Base-by-base conservation (phyloP, 2,329 filamentous ascomycete genomes). In the Monosporascus sp. region DNA sequence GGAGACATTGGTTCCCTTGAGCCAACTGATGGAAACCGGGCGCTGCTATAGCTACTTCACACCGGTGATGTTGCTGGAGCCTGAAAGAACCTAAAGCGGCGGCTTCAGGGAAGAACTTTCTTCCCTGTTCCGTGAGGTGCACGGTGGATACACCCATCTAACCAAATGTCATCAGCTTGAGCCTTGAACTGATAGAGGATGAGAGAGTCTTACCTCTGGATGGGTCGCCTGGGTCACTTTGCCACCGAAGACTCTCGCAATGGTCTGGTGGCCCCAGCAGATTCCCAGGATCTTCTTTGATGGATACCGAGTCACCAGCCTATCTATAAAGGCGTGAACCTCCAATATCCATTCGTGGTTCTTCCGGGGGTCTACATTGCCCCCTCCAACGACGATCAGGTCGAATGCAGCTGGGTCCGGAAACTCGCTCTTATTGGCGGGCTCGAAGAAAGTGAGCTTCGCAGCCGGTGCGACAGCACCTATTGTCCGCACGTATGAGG, bases 221-320 rank as follows among this genome's bases (percentile, higher is more conserved):
- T 52, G 45, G 5, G 67, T 62, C 60, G 73, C 70, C 49, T 70
- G 68, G n/a, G 62, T 65, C 5, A 76, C 58, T 48, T 60, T 62
- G 1, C 70, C 74, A 5, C 71, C 71, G 53, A 74, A 72, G 20
- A 74, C 58, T 18, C 69, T 59, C 5, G 63, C 62, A 41, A 75
- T 70, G 8, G 71, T 74, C 60, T 77, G 73, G 59, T 77, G 74
- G 14, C 74, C 74, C 74, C 73, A 77, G 59, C 77, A 80, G 49
- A 75, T 76, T 26, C 77, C 74, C 65, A 75, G 28, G 43, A 68
- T 52, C 55, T 68, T 69, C 58, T 68, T 67, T 24, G 60, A 57
- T 14, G 68, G 66, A 54, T 63, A 65, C 14, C 62, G 57, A 14
- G 57, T 52, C 15, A 70, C 69, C 14, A 72, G 60, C 5, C 63